Base-by-base conservation (phyloP, 2,329 filamentous ascomycete genomes). In the Ophiocordyceps polyrhachis-furcata region DNA sequence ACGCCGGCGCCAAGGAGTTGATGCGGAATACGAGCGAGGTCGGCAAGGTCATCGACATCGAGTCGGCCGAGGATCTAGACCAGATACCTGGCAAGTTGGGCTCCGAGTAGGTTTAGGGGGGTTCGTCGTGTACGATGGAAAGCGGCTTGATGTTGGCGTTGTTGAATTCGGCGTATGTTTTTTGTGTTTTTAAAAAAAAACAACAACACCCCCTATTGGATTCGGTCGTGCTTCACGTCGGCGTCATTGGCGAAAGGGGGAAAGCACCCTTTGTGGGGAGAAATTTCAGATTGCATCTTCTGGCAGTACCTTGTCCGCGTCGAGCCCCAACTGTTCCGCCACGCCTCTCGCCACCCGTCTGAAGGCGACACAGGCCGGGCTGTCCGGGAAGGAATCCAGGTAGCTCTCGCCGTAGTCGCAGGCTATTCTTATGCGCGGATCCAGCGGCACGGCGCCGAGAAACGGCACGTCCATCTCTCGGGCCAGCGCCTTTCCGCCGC, bases 391-490 rank as follows among this genome's bases (percentile, higher is more conserved):
- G 21, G 79, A 81, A 56, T 96, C 88, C 56, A 96, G 83, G 63
- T 93, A 98, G 62, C 87, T 95, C 73, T 98, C 91, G 5, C 93
- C 91, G 61, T 84, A 95, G 61, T 98, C 91, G 57, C 89, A 95
- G 3, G 88, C 82, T 83, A 95, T 93, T 9, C 91, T 84, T 52
- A 98, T 94, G 49, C 89, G 71, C 4, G 91, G 89, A 56, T 98
- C 91, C 44, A 98, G 65, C 35, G 91, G 91, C 13, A 98, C 88
- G 13, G 83, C 74, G 1, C 91, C 91, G 23, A 98, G 62, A 59
- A 93, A 98, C 0, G 84, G 84, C 14, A 98, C 83, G 1, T 73
- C 75, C 71, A 89, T 86, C 61, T 96, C 89, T 58, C 81, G 71
- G 2, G 91, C 89, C 51, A 98, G 62, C 40, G 74, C 77, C 46